Percentiles rank a stretch among this genome's conserved stretches.
phyloP scores from a whole-genome alignment of 2,329 filamentous ascomycete species.

The Diaporthe vexans region DNA sequence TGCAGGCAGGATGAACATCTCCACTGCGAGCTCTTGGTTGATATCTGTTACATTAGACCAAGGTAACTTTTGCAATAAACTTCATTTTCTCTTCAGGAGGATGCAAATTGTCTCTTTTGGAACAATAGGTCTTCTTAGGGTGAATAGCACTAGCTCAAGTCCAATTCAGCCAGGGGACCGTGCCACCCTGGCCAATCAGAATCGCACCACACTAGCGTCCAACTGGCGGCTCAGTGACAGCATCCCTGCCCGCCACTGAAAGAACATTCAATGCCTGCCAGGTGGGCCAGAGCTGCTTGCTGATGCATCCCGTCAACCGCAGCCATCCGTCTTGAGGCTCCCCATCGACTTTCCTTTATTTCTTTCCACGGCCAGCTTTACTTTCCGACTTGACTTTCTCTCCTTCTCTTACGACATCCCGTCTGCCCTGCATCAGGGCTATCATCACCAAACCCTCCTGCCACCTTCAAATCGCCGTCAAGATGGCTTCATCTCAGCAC shows the following conservation, averaged over 20 bases:
- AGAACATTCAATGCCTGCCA: constrained; percentile 41
- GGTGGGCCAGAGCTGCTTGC: constrained; percentile 32
- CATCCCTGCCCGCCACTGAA: constrained; percentile 39
- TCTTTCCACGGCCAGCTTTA: constrained; percentile 3
- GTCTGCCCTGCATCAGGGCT: background rate
- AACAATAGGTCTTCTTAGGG: background rate
- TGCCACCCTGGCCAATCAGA: background rate
- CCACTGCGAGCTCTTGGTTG: background rate
- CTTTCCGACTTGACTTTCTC: constrained; percentile 7
- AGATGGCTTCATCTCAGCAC: constrained; percentile 58
- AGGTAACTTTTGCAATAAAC: background rate
- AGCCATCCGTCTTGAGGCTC: constrained; percentile 22
- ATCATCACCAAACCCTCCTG: background rate
- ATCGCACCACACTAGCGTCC: constrained; percentile 21
- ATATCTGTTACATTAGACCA: background rate
- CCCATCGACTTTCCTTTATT: constrained; percentile 37
- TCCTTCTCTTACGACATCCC: background rate
- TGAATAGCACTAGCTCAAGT: background rate
- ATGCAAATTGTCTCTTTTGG: background rate
- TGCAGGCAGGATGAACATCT: background rate
- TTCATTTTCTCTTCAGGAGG: background rate
- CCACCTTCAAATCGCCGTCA: constrained; percentile 42
- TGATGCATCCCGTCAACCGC: constrained; percentile 33
- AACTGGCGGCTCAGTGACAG: background rate
- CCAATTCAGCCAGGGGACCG: background rate